These are phyloP conservation scores for Paracamarosporium sp. DNA, from an alignment of 2,329 filamentous ascomycete species.

Conservation along the genomic window DNA sequence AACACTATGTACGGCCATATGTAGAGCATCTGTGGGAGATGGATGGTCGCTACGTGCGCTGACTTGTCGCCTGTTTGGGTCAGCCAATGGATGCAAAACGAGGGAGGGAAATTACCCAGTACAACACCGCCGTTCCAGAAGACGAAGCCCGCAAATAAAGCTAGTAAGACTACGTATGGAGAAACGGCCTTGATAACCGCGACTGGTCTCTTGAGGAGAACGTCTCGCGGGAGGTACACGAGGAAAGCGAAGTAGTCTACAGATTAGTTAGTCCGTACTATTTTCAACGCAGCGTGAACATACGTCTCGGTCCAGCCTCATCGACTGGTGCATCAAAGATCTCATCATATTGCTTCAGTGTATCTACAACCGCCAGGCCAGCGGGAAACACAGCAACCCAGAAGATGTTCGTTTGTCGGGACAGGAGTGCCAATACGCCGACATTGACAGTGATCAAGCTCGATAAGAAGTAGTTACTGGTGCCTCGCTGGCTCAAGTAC, in stretches of 20 bases:
- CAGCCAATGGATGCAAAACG: slow-evolving; percentile 8
- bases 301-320: slow-evolving; percentile 34
- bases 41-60: slow-evolving; percentile 88
- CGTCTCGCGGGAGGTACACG: slow-evolving; percentile 69
- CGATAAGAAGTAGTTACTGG: slow-evolving; percentile 19
- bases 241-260: slow-evolving; percentile 43
- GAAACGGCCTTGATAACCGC: slow-evolving; percentile 48
- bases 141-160: slow-evolving; percentile 76
- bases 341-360: slow-evolving; percentile 25
- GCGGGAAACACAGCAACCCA: slow-evolving; percentile 86
- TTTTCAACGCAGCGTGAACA: neutral
- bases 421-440: slow-evolving; percentile 72
- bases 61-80: slow-evolving; percentile 78
- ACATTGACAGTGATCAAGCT: slow-evolving; percentile 50
- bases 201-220: slow-evolving; percentile 52
- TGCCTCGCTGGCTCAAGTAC: slow-evolving; percentile 40
- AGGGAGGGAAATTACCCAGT: slow-evolving; percentile 64
- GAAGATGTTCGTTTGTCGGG: slow-evolving; percentile 96
- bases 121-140: slow-evolving; percentile 91
- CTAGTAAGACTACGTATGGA: slow-evolving; percentile 68
- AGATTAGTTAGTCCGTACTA: slow-evolving; percentile 6
- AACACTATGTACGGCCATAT: slow-evolving; percentile 90
- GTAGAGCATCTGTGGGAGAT: slow-evolving; percentile 92
- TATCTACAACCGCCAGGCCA: slow-evolving; percentile 49
- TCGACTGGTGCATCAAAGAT: slow-evolving; percentile 31